Base-by-base conservation (phyloP, 768 basidiomycete genomes). In the Serendipita vermifera region DNA sequence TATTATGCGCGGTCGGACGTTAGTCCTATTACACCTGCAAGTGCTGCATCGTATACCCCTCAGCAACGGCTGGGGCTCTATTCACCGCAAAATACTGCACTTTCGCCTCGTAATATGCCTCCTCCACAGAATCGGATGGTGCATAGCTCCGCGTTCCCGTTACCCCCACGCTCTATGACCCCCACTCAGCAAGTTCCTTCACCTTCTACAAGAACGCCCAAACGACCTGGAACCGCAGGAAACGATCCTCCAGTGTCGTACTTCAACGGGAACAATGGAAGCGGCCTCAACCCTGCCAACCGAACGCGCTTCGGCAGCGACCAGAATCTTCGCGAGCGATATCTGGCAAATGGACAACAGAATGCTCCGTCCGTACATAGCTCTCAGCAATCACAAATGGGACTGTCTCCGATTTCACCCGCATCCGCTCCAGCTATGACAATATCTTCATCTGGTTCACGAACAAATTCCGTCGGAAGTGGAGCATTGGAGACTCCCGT, bases 261-360 rank as follows among this genome's bases (percentile, higher is more conserved):
- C 27, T 51, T 22, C 46, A 51, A 51, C 46, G 32, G 32, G 9
- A 4, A 4, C 7, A n/a, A n/a, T 9, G 35, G 35, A 9, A n/a
- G n/a, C n/a, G n/a, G n/a, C n/a, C n/a, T n/a, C n/a, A n/a, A n/a
- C n/a, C n/a, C n/a, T n/a, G 9, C 29, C 24, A 26, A 11, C 27
- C 46, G 46, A 22, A 31, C 22, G 5, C 46, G 46, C 9, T 27
- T 27, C 22, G 46, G 46, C n/a, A 51, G 46, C 29, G 46, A 51
- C 24, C 46, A 51, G 46, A 51, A 51, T 31, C 46, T 51, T 51
- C 46, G 46, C 15, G 46, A 51, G 17, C 20, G 29, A 31, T 51
- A 51, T 29, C 29, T 51, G 7, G 20, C 46, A 7, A 51, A 26
- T 43, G 9, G 24, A 11, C 20, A 22, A 22, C 29, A 20, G 15